Evolutionary conservation across 148 eudicot genomes (phyloP).

Genomic region (Gaultheria prostrata): DNA sequence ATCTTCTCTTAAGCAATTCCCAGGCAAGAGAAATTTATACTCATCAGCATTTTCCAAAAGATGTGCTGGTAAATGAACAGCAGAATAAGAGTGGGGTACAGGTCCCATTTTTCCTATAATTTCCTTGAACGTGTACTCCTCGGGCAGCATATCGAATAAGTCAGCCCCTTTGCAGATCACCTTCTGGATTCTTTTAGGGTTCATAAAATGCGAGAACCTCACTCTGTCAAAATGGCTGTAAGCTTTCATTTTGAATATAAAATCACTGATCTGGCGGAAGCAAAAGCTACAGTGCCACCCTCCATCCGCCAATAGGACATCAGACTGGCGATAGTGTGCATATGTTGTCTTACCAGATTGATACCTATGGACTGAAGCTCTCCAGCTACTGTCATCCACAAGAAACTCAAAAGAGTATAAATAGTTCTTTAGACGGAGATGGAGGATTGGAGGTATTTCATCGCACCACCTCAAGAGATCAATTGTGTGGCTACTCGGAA

Average conservation of each 20-base stretch:
- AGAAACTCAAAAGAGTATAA: slow-evolving; percentile 72
- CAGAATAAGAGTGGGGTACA: slow-evolving; percentile 73
- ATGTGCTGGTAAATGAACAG: slow-evolving; percentile 67
- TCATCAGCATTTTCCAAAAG: slow-evolving; percentile 67
- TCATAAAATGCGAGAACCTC: slow-evolving; percentile 60
- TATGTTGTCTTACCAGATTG: slow-evolving; percentile 59
- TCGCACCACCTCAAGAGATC: slow-evolving; percentile 86
- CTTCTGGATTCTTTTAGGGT: slow-evolving; percentile 58
- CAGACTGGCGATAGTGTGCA: slow-evolving; percentile 72
- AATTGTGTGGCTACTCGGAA: slow-evolving; percentile 76
- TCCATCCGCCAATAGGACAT: slow-evolving; percentile 56
- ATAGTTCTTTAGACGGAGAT: slow-evolving; percentile 66
- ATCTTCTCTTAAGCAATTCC: slow-evolving; percentile 67
- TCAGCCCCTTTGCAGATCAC: slow-evolving; percentile 74
- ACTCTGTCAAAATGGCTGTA: slow-evolving; percentile 77
- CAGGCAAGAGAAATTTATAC: slow-evolving; percentile 67
- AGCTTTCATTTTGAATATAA: slow-evolving; percentile 84
- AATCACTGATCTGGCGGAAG: slow-evolving; percentile 61
- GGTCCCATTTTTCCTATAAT: slow-evolving; percentile 82
- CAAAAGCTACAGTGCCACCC: slow-evolving; percentile 95
- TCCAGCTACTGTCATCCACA: slow-evolving; percentile 67
- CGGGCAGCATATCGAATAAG: slow-evolving; percentile 76
- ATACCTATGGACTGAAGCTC: slow-evolving; percentile 72
- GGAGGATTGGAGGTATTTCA: slow-evolving; percentile 59
- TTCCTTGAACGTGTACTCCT: slow-evolving; percentile 68